Percentiles rank a stretch among this genome's conserved stretches.
Evolutionary conservation across 2,329 filamentous ascomycete species (phyloP).

Genomic region (Diaporthe longicolla): DNA sequence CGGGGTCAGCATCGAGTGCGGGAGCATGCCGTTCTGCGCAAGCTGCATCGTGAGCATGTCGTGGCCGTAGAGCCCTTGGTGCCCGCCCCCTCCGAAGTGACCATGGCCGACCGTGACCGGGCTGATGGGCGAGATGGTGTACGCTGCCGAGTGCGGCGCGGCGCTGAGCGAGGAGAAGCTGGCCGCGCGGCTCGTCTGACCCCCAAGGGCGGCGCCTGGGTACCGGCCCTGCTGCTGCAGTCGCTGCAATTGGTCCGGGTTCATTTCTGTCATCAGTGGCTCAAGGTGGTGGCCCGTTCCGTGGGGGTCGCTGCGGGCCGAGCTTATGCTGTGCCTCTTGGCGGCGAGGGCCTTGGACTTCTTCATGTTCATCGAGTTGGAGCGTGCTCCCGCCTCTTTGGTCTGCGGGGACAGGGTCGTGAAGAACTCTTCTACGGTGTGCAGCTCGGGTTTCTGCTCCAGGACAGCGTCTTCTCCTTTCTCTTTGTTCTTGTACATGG

Average conservation of each 20-base stretch:
- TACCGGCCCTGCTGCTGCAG: constrained; percentile 60
- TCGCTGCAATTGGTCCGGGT: constrained; percentile 52
- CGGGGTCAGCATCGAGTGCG: constrained; percentile 70
- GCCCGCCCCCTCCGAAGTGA: constrained; percentile 52
- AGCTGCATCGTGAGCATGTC: constrained; percentile 69
- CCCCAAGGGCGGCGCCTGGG: constrained; percentile 55
- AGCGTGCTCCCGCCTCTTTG: constrained; percentile 54
- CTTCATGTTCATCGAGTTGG: constrained; percentile 32
- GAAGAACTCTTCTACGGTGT: constrained; percentile 95
- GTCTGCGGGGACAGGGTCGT: constrained; percentile 78
- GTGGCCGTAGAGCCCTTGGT: constrained; percentile 61
- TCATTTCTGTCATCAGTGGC: constrained; percentile 56
- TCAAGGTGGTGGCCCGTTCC: constrained; percentile 51
- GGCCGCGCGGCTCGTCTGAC: constrained; percentile 57
- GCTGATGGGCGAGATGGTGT: constrained; percentile 65
- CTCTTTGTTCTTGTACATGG: constrained; percentile 77
- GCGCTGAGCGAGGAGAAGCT: constrained; percentile 58
- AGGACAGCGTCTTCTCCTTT: constrained; percentile 89
- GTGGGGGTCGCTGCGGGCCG: constrained; percentile 53
- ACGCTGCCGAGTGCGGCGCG: constrained; percentile 57
- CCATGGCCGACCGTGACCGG: constrained; percentile 59
- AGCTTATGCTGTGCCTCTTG: constrained; percentile 52
- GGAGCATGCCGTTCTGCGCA: constrained; percentile 68
- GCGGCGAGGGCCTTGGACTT: constrained; percentile 58
- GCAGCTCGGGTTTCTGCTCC: constrained; percentile 89